Evolutionary conservation across 495 filamentous ascomycete genomes (phyloP).

Genomic region (Cercophora sp.): DNA sequence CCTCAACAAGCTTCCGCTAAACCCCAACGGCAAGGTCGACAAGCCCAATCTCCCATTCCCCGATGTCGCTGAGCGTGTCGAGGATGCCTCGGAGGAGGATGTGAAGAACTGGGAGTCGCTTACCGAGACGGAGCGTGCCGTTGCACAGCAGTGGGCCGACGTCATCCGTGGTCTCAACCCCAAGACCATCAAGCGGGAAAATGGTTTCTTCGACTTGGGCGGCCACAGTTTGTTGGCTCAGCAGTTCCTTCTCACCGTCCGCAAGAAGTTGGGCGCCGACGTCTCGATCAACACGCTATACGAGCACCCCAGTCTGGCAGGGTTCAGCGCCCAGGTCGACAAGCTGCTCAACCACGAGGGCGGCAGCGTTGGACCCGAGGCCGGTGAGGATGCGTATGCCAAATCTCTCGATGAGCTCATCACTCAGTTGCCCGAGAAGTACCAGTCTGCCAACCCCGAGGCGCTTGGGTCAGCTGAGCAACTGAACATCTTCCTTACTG

Average conservation of each 20-base stretch:
- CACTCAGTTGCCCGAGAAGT: slow-evolving; percentile 32
- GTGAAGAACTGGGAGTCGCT: slow-evolving; percentile 64
- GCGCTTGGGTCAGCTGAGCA: slow-evolving; percentile 28
- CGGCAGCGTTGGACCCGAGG: slow-evolving; percentile 38
- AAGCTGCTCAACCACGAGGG: slow-evolving; percentile 38
- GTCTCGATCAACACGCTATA: slow-evolving; percentile 76
- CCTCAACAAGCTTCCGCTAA: slow-evolving; percentile 76
- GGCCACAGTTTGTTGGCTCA: slow-evolving; percentile 87
- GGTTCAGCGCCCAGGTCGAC: slow-evolving; percentile 74
- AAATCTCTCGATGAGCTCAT: slow-evolving; percentile 49
- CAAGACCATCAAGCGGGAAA: slow-evolving; percentile 59
- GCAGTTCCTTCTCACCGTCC: slow-evolving; percentile 67
- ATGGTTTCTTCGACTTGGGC: slow-evolving; percentile 82
- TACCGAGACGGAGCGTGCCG: slow-evolving; percentile 37
- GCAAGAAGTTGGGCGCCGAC: slow-evolving; percentile 60
- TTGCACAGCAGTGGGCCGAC: slow-evolving; percentile 37
- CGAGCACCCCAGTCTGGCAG: slow-evolving; percentile 66
- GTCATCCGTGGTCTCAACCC: slow-evolving; percentile 53
- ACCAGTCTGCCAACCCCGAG: slow-evolving; percentile 33
- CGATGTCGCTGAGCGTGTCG: slow-evolving; percentile 53
- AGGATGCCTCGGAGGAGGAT: slow-evolving; percentile 59
- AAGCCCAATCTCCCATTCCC: slow-evolving; percentile 89
- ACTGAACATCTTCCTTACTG: slow-evolving; percentile 75
- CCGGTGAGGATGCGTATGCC: slow-evolving; percentile 67
- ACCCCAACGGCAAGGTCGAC: slow-evolving; percentile 94